A percentile compares a stretch with the other conserved stretches of the same genome.
These are phyloP conservation scores for Plasmodium falciparum DNA, from an alignment of 169 alveolate genomes.

Conservation along the genomic window DNA sequence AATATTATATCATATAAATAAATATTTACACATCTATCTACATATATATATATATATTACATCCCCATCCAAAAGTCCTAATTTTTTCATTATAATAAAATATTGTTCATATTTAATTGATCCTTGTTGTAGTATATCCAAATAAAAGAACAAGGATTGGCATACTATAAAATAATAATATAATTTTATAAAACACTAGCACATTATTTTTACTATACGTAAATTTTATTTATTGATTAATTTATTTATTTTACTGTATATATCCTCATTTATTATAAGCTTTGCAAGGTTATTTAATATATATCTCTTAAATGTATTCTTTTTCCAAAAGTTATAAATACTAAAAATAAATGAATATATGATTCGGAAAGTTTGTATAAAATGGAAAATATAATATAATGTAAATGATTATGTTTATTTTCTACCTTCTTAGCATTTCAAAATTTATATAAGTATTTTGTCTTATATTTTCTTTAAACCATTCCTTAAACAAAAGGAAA, in stretches of 20 bases:
- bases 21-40: no score
- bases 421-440: conserved; percentile 36
- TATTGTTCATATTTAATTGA: conserved; percentile 64
- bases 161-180: no score
- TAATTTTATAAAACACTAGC: no score
- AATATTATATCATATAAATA: no score
- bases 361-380: no score
- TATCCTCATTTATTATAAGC: conserved; percentile 47
- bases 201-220: no score
- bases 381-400: no score
- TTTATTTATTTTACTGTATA: conserved; percentile 31
- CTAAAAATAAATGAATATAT: conserved; percentile 2
- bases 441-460: conserved; percentile 42
- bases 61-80: conserved; percentile 57
- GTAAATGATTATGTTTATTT: no score
- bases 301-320: conserved; percentile 41
- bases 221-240: no score
- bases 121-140: conserved; percentile 52
- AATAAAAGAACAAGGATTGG: conserved; percentile 26
- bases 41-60: conserved; percentile 4
- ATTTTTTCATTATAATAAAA: conserved; percentile 37
- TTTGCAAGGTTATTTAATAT: conserved; percentile 49
- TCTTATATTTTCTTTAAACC: conserved; percentile 65
- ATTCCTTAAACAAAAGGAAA: conserved; percentile 23
- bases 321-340: conserved; percentile 65